These are phyloP conservation scores for Populus davidiana DNA, from an alignment of 345 rosid species.

Conservation along the genomic window DNA sequence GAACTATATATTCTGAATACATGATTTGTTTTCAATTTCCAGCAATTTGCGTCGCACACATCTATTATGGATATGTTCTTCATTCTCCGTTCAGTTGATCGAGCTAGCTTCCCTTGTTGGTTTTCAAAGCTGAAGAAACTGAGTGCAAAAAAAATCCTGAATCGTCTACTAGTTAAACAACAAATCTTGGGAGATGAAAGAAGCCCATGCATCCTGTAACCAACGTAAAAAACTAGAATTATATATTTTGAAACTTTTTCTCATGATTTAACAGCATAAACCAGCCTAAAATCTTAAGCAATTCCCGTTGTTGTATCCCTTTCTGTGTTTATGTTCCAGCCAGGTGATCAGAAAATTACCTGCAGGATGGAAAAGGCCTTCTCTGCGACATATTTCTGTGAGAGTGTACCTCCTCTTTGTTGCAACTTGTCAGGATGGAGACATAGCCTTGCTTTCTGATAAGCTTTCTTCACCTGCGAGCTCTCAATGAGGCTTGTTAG, in stretches of 20 bases:
- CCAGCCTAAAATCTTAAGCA: neutral
- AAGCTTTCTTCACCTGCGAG: conserved; percentile 81
- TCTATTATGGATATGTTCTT: neutral
- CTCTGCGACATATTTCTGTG: conserved; percentile 69
- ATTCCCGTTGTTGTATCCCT: neutral
- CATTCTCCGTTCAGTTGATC: neutral
- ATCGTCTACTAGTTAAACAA: conserved; percentile 28
- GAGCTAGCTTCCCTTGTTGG: neutral
- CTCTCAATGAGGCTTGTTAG: conserved; percentile 56
- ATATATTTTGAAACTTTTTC: neutral
- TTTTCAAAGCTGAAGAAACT: neutral
- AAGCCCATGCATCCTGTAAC: conserved; percentile 72
- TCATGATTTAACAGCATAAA: neutral
- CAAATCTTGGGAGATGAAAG: conserved; percentile 51
- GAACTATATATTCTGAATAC: neutral
- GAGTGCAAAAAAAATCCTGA: neutral
- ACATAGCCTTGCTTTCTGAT: conserved; percentile 87
- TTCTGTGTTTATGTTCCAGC: neutral
- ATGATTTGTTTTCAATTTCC: neutral
- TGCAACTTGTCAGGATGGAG: conserved; percentile 93
- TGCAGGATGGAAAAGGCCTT: conserved; percentile 75
- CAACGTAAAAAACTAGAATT: neutral
- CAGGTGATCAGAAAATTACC: conserved; percentile 35
- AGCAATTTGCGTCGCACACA: neutral
- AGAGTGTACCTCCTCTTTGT: conserved; percentile 66